phyloP scores from a whole-genome alignment of 2,329 filamentous ascomycete genomes.

The Neoascochyta sp. region DNA sequence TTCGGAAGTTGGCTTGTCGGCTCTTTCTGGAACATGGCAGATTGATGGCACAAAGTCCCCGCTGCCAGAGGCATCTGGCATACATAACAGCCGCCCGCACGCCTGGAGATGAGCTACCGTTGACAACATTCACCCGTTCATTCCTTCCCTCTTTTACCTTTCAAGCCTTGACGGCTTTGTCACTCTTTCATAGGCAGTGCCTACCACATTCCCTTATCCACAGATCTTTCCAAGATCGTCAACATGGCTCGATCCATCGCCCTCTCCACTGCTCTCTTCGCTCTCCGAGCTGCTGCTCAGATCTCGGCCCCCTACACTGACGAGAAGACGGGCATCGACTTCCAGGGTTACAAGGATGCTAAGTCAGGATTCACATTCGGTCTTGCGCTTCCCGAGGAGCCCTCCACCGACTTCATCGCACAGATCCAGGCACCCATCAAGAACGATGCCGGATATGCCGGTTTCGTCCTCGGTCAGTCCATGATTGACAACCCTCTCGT shows the following conservation, averaged over 20 bases:
- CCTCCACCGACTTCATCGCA: constrained; percentile 53
- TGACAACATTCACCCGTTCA: constrained; percentile 8
- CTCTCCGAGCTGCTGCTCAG: constrained; percentile 25
- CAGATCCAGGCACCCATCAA: constrained; percentile 48
- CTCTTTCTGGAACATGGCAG: constrained; percentile 9
- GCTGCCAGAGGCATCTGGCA: constrained; percentile 3
- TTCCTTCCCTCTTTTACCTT: constrained; percentile 17
- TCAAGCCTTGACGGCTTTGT: constrained; percentile 34
- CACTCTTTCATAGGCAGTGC: constrained; percentile 27
- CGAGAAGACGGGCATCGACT: constrained; percentile 32
- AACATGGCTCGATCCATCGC: constrained; percentile 29
- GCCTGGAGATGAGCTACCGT: background rate
- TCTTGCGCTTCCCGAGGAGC: constrained; percentile 50
- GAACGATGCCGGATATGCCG: constrained; percentile 49
- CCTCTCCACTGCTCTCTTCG: constrained; percentile 24
- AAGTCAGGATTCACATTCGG: constrained; percentile 47
- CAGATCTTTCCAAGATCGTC: constrained; percentile 5
- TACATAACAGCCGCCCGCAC: constrained; percentile 13
- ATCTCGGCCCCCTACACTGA: constrained; percentile 27
- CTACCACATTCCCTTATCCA: constrained; percentile 15
- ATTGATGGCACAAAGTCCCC: constrained; percentile 21
- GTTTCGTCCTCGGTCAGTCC: constrained; percentile 47
- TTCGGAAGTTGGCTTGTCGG: constrained; percentile 5
- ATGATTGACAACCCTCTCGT: constrained; percentile 52
- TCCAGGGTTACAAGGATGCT: constrained; percentile 29